These are phyloP conservation scores for Aspergillus fischeri DNA, from an alignment of 2,329 filamentous ascomycete species.

Conservation along the genomic window DNA sequence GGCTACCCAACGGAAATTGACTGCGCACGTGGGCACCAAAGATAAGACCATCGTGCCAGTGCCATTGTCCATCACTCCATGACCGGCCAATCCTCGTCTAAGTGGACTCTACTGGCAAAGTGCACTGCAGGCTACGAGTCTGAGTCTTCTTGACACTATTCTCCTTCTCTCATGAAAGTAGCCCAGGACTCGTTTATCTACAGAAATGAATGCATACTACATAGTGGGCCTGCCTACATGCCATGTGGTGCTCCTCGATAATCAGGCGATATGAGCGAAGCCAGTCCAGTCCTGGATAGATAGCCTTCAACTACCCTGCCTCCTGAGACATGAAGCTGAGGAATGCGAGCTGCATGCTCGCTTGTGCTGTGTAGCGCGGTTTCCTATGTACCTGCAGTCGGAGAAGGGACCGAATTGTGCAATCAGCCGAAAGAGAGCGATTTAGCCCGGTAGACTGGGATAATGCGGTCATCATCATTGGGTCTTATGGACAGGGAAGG, in stretches of 20 bases:
- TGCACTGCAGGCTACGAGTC: too few species aligned
- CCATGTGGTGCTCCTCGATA: background rate
- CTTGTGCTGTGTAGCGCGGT: background rate
- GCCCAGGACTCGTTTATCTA: too few species aligned
- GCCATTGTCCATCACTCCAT: background rate
- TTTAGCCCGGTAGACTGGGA: too few species aligned
- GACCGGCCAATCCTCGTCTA: background rate
- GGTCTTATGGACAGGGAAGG: background rate
- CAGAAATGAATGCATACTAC: background rate
- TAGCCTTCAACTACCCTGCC: too few species aligned
- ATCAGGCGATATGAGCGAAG: too few species aligned
- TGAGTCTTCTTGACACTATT: background rate
- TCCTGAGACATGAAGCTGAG: too few species aligned
- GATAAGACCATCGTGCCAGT: too few species aligned
- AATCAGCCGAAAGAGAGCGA: background rate
- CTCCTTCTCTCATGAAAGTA: too few species aligned
- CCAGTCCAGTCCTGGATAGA: too few species aligned
- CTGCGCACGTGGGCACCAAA: too few species aligned
- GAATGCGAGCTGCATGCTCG: too few species aligned
- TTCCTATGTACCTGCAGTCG: background rate
- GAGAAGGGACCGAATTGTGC: background rate
- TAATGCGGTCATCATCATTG: background rate
- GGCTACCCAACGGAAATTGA: background rate
- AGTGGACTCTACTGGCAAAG: background rate
- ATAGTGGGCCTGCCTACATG: too few species aligned